Evolutionary conservation across 1,284 basidiomycete species (phyloP), one percentile per base, ranked within the genome.

Genomic region (Mycena sp.): DNA sequence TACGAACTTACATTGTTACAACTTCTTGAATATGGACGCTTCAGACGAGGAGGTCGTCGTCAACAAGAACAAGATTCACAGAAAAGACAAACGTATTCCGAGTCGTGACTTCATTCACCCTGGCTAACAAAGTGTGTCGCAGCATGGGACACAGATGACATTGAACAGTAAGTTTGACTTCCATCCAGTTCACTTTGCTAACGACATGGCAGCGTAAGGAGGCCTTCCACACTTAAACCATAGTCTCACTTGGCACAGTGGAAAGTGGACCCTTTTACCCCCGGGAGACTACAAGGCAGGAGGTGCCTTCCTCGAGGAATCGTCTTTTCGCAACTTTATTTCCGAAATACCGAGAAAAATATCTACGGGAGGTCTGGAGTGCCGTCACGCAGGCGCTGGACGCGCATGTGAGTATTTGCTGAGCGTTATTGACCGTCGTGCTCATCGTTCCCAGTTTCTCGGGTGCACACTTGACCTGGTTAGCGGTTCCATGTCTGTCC

Each of bases 61-160:
- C 44, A 93, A 85, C 78, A 95, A 95, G 78, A 95, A 95, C 81
- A 96, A 95, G 80, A 82, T 87, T 49, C 90, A 94, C 76, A 85
- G 95, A 69, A 96, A 96, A 77, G 94, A 96, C 14, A 97, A 97
- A 80, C 95, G 94, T 96, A 87, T 72, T 37, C 9, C 17, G 3
- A 35, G 28, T 29, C 32, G 49, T 43, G 17, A 52, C 38, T 48
- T 26, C 28, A 40, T 16, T 26, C 49, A 64, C 21, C 49, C 19
- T 43, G 23, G 37, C 26, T 37, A 17, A 59, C 56, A 38, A 58
- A 9, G 32, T 63, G 70, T 43, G 50, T n/a, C 68, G 67, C 73
- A 96, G 95, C 95, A 72, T 99, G 97, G 98, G 97, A 99, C 77
- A 98, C 96, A 48, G 96, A 99, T 75, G 95, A 98, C 71, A 95